phyloP scores from a whole-genome alignment of 352 stramenopile species.

The Aphanomyces euteiches region DNA sequence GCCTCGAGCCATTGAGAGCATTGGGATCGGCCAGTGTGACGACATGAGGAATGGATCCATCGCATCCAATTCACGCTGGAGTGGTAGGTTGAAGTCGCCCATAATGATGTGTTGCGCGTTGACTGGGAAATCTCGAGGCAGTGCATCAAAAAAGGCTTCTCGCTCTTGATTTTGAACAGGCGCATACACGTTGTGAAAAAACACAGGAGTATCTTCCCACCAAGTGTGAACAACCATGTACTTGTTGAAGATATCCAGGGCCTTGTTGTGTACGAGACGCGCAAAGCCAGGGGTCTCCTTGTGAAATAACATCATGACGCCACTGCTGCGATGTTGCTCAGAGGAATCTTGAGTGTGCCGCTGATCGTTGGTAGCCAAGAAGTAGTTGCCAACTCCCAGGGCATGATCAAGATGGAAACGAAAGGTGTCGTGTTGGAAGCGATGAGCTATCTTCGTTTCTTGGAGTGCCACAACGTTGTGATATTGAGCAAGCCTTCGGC shows the following conservation, averaged over 20 bases:
- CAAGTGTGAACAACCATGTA: constrained; percentile 11
- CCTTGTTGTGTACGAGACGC: background rate
- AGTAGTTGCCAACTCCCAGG: constrained; percentile 5
- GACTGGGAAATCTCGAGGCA: constrained; percentile 3
- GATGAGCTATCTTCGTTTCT: constrained; percentile 5
- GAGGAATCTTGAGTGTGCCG: background rate
- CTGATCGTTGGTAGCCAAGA: constrained; percentile 5
- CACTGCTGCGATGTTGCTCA: constrained; percentile 5
- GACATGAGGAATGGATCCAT: background rate
- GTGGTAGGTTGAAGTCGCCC: constrained; percentile 27
- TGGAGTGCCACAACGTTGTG: constrained; percentile 7
- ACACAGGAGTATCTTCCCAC: background rate
- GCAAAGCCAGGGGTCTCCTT: background rate
- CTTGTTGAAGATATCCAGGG: background rate
- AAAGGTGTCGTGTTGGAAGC: background rate
- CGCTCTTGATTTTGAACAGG: background rate
- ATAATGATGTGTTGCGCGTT: constrained; percentile 20
- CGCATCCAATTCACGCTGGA: constrained; percentile 12
- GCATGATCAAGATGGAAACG: constrained; percentile 2
- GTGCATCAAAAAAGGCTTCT: background rate
- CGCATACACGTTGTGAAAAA: constrained; percentile 11
- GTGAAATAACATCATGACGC: constrained; percentile 14
- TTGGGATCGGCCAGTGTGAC: background rate
- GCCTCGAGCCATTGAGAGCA: background rate
- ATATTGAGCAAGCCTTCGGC: background rate